Conservation (phyloP, 495 filamentous ascomycete species). For the Lophiotrema nucula region DNA sequence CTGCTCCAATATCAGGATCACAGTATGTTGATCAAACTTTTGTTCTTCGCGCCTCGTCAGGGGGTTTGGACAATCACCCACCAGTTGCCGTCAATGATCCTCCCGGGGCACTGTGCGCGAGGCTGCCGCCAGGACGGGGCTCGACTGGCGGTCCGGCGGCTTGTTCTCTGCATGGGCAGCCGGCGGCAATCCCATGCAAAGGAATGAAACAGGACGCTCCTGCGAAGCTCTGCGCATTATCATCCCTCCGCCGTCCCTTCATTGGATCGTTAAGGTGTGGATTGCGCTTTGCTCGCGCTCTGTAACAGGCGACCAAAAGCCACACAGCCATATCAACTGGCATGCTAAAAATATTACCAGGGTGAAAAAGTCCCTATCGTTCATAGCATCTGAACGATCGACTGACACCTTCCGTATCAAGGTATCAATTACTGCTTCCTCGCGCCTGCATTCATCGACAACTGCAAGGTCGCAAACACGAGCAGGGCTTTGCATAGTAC, state of each 20-base stretch:
- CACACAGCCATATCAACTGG: neutral
- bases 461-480: neutral
- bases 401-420: slow-evolving; percentile 26
- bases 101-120: neutral
- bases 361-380: slow-evolving; percentile 6
- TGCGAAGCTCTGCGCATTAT: too few species aligned
- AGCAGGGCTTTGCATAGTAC: neutral
- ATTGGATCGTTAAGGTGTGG: slow-evolving; percentile 6
- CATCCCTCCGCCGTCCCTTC: neutral
- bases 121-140: neutral
- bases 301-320: neutral
- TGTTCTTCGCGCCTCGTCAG: too few species aligned
- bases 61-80: neutral
- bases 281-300: neutral
- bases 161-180: neutral
- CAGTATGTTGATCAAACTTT: slow-evolving; percentile 3
- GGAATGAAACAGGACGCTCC: too few species aligned
- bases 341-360: slow-evolving; percentile 12
- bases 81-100: neutral
- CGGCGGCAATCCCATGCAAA: too few species aligned
- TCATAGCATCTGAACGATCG: slow-evolving; percentile 2
- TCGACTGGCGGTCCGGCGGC: neutral
- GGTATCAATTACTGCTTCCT: slow-evolving; percentile 8
- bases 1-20: slow-evolving; percentile 4
- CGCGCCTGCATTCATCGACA: neutral